Conservation (phyloP, 495 filamentous ascomycete species). For the Penicillium paxilli region DNA sequence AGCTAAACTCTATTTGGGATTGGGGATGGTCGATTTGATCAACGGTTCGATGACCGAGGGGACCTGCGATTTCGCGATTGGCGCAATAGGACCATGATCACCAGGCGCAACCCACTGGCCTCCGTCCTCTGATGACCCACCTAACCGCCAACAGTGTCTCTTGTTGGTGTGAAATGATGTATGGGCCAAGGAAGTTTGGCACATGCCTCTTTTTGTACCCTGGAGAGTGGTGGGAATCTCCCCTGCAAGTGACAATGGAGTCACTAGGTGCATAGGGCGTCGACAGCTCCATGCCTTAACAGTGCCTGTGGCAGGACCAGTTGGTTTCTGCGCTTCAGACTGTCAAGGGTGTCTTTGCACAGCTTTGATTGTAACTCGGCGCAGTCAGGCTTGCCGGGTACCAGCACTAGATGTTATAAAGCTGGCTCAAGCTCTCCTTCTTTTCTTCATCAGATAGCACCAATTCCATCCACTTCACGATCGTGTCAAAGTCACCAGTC, state of each 20-base stretch:
- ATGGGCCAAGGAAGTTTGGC: not conserved
- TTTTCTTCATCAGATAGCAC: conserved; percentile 5
- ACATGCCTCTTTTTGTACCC: conserved; percentile 7
- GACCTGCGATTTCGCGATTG: conserved; percentile 8
- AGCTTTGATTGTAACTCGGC: conserved; percentile 9
- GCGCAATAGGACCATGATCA: conserved; percentile 10
- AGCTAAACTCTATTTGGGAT: conserved; percentile 29
- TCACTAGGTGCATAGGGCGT: conserved; percentile 26
- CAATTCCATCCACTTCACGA: conserved; percentile 1
- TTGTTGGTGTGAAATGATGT: conserved; percentile 24
- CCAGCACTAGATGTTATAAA: conserved; percentile 19
- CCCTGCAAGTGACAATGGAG: conserved; percentile 19
- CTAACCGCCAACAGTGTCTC: conserved; percentile 29
- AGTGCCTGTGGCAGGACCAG: conserved; percentile 8
- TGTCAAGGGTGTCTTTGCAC: conserved; percentile 1
- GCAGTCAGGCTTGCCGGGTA: conserved; percentile 11
- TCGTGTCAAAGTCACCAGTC: not conserved
- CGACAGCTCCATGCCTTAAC: conserved; percentile 11
- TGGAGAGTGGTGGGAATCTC: conserved; percentile 8
- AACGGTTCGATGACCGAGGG: conserved; percentile 19
- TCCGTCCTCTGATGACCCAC: conserved; percentile 31
- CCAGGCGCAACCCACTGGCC: conserved; percentile 16
- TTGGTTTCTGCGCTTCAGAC: not conserved
- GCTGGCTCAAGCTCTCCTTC: conserved; percentile 10
- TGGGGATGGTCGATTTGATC: conserved; percentile 11